Base-by-base conservation (phyloP, 2,329 filamentous ascomycete genomes). In the Colletotrichum shisoi region DNA sequence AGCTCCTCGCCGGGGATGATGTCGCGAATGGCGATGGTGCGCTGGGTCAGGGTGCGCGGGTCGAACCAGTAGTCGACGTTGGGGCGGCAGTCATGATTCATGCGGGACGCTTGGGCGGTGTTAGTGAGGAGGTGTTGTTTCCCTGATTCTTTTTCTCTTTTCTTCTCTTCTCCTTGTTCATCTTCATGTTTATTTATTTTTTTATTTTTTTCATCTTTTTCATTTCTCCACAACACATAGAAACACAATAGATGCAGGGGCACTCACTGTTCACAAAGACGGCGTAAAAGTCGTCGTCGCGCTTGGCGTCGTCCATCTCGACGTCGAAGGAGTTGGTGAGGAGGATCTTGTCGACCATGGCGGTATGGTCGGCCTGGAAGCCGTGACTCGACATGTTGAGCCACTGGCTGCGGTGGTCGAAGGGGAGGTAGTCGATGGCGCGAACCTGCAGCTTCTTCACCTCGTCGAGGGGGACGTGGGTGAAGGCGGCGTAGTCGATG, bases 51-150 rank as follows among this genome's bases (percentile, higher is more conserved):
- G 1, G 77, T 77, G 3, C 72, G 64, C 45, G 74, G 71, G 69
- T 81, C 78, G 65, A 79, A 80, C 69, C 75, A 77, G 73, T 82
- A 82, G 70, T 79, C 80, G 37, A 78, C 76, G 67, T 82, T 82
- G 37, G 80, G 78, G 1, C 80, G 77, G 69, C 80, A 82, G 72
- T 81, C 79, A 71, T 82, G 80, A 72, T 82, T 82, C 70, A 81
- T 72, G 34, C 79, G 74, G 24, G 80, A 79, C 65, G 80, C 73
- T 31, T 75, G 39, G 1, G 4, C 53, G 27, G 54, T 53, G 57
- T 68, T 34, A 67, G 62, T 57, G 31, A 9, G 48, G 17, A 8
- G 45, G 11, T n/a, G 19, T 1, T 34, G 24, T 31, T 27, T 3
- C 11, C 44, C n/a, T n/a, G 4, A 5, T 27, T 27, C 24, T 6